Evolutionary conservation across 169 alveolate genomes (phyloP).

Genomic region (Plasmodium ovale): DNA sequence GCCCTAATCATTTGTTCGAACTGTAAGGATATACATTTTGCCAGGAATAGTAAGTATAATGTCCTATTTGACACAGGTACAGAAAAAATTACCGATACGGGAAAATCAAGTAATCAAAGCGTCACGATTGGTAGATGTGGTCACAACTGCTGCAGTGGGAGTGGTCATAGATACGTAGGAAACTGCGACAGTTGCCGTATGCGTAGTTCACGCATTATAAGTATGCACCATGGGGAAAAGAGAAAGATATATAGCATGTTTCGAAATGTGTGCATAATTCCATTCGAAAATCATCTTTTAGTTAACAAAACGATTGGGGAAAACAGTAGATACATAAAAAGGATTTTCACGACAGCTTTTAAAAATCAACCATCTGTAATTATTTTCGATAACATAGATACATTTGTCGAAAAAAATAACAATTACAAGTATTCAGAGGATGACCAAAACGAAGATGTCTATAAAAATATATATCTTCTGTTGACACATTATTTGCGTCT

Average conservation of each 20-base stretch:
- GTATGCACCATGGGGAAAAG: slow-evolving; percentile 11
- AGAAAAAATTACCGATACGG: background rate
- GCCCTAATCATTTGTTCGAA: slow-evolving; percentile 25
- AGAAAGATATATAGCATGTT: slow-evolving; percentile 36
- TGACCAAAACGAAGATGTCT: slow-evolving; percentile 74
- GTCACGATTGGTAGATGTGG: background rate
- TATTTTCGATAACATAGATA: slow-evolving; percentile 69
- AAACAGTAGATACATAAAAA: slow-evolving; percentile 66
- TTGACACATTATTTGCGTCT: slow-evolving; percentile 48
- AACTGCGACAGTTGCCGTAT: background rate
- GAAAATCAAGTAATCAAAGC: background rate
- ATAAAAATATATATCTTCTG: slow-evolving; percentile 69
- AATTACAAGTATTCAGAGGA: slow-evolving; percentile 38
- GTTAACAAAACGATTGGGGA: slow-evolving; percentile 70
- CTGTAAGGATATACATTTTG: slow-evolving; percentile 36
- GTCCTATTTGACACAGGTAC: background rate
- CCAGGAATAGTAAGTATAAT: background rate
- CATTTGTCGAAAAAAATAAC: slow-evolving; percentile 62
- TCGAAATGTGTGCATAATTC: slow-evolving; percentile 71
- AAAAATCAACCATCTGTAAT: slow-evolving; percentile 75
- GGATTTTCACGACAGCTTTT: slow-evolving; percentile 40
- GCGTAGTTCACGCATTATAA: background rate
- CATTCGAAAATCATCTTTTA: slow-evolving; percentile 71
- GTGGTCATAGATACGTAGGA: too few relatives aligned
- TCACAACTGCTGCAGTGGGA: too few relatives aligned